Base-by-base conservation (phyloP, 352 stramenopile species). In the Globisporangium alternatum region DNA sequence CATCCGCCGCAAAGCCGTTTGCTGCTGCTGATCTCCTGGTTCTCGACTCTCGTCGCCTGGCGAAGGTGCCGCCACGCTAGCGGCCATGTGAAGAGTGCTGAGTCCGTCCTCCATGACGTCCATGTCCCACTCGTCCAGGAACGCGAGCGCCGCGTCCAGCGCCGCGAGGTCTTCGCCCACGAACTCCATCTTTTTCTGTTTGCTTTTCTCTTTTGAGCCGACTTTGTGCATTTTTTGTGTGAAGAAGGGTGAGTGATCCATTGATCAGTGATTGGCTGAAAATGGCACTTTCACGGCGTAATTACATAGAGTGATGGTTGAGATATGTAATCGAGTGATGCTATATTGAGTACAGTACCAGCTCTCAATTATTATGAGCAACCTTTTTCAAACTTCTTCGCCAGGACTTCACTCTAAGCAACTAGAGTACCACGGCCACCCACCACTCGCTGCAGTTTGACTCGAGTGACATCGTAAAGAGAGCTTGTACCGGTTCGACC, bases 41-140 rank as follows among this genome's bases (percentile, higher is more conserved):
- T 30, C 17, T 8, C 35, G 17, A 5, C 48, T 28, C 10, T 37
- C 22, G 5, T 12, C 17, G 1, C n/a, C n/a, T 54, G 6, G 25
- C 25, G 31, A 31, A 21, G 43, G 5, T 30, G 13, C 15, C 37
- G 10, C 5, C 15, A 6, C 12, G 35, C 21, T 9, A 1, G 15
- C 13, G 13, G 17, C 28, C 15, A 64, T 17, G 2, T 35, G 21
- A 1, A 65, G 48, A 15, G 33, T 35, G 19, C 48, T 30, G 41
- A 66, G 28, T 0, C 45, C 41, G 15, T 45, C 39, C n/a, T 49
- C 60, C 37, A 66, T 56, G 51, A 5, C 19, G 1, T 48, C 60
- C 10, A 60, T 13, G 39, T 66, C 60, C 60, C 62, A 68, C 37
- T 68, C 56, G 47, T 68, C 54, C 22, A 63, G 28, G 43, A 68